Conservation (phyloP, 805 yeast species). For the Saturnispora saitoi region DNA sequence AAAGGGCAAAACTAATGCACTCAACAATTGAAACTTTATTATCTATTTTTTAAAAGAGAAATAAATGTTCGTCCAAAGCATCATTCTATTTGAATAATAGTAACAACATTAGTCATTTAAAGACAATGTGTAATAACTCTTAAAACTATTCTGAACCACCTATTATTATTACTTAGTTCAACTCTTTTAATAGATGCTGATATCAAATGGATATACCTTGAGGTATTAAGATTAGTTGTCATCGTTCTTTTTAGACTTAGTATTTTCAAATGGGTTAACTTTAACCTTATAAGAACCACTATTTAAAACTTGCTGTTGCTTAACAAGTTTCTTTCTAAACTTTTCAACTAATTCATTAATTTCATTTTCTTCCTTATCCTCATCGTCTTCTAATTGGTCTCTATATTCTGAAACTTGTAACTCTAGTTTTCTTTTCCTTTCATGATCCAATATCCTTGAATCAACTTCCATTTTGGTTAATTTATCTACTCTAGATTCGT, state of each 20-base stretch:
- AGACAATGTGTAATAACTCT: no score
- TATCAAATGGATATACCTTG: no score
- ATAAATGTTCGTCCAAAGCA: no score
- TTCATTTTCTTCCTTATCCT: constrained; percentile 28
- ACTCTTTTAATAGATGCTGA: no score
- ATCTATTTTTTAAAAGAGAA: no score
- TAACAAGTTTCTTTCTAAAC: constrained; percentile 15
- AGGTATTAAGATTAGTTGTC: no score
- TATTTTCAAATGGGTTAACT: constrained; percentile 15
- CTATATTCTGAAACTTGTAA: constrained; percentile 42
- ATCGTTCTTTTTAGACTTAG: neutral
- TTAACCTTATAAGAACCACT: constrained; percentile 11
- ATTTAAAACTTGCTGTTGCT: neutral
- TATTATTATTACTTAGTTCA: no score
- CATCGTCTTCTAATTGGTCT: constrained; percentile 43
- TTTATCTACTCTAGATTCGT: constrained; percentile 12
- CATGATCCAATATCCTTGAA: constrained; percentile 29
- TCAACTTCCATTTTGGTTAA: constrained; percentile 13
- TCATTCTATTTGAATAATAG: no score
- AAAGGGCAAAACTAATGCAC: no score
- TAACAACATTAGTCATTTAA: no score
- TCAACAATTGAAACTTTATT: no score
- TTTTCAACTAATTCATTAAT: constrained; percentile 27
- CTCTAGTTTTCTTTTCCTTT: constrained; percentile 32
- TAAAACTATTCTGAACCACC: no score